Base-by-base conservation (phyloP, 495 filamentous ascomycete genomes). In the Viridothelium virens region DNA sequence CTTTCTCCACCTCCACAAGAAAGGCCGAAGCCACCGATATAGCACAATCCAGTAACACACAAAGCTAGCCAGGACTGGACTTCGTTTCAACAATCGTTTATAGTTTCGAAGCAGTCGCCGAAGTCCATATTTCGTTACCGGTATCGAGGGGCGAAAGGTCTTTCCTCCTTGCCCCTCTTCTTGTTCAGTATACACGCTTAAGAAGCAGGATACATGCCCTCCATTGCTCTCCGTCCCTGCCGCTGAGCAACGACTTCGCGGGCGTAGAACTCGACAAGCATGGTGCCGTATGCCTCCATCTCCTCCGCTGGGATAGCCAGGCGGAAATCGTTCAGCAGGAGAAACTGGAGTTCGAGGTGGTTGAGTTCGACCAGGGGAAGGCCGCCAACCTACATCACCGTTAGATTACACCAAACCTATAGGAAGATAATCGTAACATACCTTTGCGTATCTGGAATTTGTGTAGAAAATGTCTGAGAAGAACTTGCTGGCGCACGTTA, bases 381-480 rank as follows among this genome's bases (percentile, higher is more conserved):
- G 59, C 94, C 94, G 66, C 94, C 94, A 71, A 99, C 94, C 94
- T 99, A 65, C 3, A 33, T 14, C 2, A 46, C 36, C 34, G 62
- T 74, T 48, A 47, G 46, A 37, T 25, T 1, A 18, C 12, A 18
- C 1, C 10, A 38, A 70, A 68, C 18, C 2, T 18, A 18, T 5
- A 9, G 38, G 47, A 38, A 1, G 10, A 33, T 6, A 0, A 44
- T 44, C 11, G 53, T 39, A 63, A 73, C 81, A 68, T 84, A 96
- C 94, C 89, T 97, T 99, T 68, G 95, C 94, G 76, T 99, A 99
- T 84, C 94, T 83, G 56, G 95, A 97, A 78, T 99, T 99, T 18
- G 94, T 99, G 73, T 97, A 99, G 72, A 99, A 99, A 53, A 97
- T 91, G 80, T 99, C 94, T 2, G 92, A 97, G 76, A 99, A 99